These are phyloP conservation scores for Trichoderma lentiforme DNA, from an alignment of 2,329 filamentous ascomycete species.

Conservation along the genomic window DNA sequence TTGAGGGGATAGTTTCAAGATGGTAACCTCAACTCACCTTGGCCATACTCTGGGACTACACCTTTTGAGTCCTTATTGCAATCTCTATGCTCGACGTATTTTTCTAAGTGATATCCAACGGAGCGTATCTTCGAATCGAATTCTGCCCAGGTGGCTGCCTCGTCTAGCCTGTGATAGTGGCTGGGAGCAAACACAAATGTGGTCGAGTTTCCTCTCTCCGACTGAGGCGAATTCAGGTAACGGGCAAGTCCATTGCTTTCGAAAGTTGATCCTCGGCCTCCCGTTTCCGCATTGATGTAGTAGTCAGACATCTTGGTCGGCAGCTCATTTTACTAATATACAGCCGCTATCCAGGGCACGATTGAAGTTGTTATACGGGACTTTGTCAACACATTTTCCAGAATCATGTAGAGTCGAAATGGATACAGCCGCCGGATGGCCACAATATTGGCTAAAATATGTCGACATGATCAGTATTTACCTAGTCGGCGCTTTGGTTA, in stretches of 20 bases:
- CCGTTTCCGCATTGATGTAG: not conserved
- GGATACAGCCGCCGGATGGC: not conserved
- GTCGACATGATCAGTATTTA: not conserved
- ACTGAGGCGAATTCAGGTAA: not conserved
- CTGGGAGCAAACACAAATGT: not conserved
- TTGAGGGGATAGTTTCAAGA: too few relatives aligned
- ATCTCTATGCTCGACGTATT: not conserved
- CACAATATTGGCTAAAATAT: not conserved
- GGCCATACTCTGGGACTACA: not conserved
- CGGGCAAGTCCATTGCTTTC: not conserved
- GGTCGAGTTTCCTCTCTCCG: not conserved
- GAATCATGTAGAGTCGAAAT: not conserved
- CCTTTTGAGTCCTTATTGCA: too few relatives aligned
- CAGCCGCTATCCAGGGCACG: not conserved
- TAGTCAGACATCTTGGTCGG: not conserved
- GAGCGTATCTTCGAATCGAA: not conserved
- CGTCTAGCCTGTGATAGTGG: not conserved
- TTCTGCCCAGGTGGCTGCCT: not conserved
- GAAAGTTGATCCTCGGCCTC: accelerated
- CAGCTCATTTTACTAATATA: not conserved
- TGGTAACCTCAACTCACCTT: too few relatives aligned
- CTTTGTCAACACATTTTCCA: not conserved
- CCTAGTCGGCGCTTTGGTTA: not conserved
- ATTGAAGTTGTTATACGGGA: not conserved
- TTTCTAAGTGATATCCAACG: not conserved